These are phyloP conservation scores for Lagenidium giganteum DNA, from an alignment of 352 stramenopile genomes.

Conservation along the genomic window DNA sequence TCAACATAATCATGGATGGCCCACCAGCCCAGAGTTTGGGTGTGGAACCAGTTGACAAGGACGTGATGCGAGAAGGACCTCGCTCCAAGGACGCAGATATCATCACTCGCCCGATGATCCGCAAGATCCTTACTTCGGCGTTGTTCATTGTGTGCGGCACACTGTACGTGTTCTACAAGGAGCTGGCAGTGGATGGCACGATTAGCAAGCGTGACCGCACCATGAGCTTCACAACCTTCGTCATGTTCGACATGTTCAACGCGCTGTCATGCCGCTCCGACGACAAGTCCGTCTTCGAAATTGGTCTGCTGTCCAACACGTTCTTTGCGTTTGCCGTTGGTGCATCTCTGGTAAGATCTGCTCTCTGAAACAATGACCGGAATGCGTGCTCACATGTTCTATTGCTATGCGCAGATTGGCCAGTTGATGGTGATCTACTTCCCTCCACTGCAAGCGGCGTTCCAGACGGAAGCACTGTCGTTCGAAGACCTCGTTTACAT, in stretches of 20 bases:
- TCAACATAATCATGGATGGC: conserved; percentile 98
- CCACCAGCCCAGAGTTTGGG: conserved; percentile 79
- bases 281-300: conserved; percentile 92
- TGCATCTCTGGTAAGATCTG: conserved; percentile 80
- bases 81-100: conserved; percentile 73
- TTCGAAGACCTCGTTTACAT: conserved; percentile 91
- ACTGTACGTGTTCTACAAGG: conserved; percentile 83
- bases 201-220: conserved; percentile 94
- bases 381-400: too few species aligned
- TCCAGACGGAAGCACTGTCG: conserved; percentile 95
- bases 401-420: conserved; percentile 43
- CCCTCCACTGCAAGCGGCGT: conserved; percentile 92
- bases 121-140: conserved; percentile 58
- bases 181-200: conserved; percentile 79
- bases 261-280: conserved; percentile 94
- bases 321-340: conserved; percentile 93
- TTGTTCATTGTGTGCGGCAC: conserved; percentile 76
- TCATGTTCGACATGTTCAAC: conserved; percentile 99
- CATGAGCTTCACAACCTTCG: conserved; percentile 99
- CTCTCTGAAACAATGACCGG: too few species aligned
- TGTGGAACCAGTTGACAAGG: conserved; percentile 80
- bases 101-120: conserved; percentile 70
- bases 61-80: conserved; percentile 84
- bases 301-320: conserved; percentile 90
- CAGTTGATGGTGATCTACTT: conserved; percentile 97